Evolutionary conservation across 768 basidiomycete genomes (phyloP), one percentile per base, ranked within the genome.

Genomic region (Leucocoprinus sp.): DNA sequence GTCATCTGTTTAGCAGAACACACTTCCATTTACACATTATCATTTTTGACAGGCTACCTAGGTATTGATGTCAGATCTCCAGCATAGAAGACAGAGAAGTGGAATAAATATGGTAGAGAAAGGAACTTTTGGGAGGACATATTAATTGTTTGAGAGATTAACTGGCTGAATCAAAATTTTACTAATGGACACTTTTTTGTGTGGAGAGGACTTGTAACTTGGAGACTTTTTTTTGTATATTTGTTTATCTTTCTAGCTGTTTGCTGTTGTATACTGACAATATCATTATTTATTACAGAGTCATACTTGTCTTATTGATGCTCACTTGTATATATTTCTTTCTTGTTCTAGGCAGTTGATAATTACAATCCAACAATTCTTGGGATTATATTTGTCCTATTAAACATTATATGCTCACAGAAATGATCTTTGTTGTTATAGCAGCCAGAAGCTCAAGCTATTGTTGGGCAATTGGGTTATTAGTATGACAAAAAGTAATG

Each of bases 91-190:
- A 22, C 49, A 53, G 26, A 17, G 27, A 5, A 43, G 51, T 29
- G 21, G 23, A 45, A 54, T 23, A 51, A 51, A 46, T 47, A 38
- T 55, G 53, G 50, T 45, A 8, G 50, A 45, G 8, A 45, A 45
- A 36, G 50, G 50, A 12, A 33, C 50, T 2, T 48, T 37, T 43
- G 43, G 49, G 36, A 29, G 50, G 19, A 15, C 26, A 19, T 37
- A 46, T 23, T 50, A 12, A 46, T 50, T 15, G 22, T 19, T 11
- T 2, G 17, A n/a, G 23, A 27, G 14, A 31, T 5, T 4, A n/a
- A 31, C 14, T 40, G n/a, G 2, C 24, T 37, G 29, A 5, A 22
- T 26, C 21, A 31, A 39, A 15, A 15, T 21, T 24, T 33, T 26
- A 12, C 6, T 31, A 14, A 14, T 3, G n/a, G 11, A 14, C 9